Base-by-base conservation (phyloP, 116 monocot species). In the Posidonia oceanica region DNA sequence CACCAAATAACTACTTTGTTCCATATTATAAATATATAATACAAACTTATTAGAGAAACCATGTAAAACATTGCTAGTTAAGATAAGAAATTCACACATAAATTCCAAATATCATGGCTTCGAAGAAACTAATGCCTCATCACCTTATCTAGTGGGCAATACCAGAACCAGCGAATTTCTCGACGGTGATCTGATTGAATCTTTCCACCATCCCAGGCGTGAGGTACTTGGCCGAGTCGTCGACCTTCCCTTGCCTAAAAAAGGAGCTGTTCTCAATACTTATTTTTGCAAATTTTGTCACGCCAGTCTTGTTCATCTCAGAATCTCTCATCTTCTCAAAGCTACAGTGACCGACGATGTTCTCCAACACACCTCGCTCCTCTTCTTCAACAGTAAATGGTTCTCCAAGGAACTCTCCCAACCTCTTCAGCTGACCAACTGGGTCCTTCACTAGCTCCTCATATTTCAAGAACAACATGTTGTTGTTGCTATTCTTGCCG, bases 391-490 rank as follows among this genome's bases (percentile, higher is more conserved):
- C 0, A 1, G 55, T 57, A 16, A 70, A 70, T 2, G 70, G 70
- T 17, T 22, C 15, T 15, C 40, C 64, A 4, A 71, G 22, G 8
- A 71, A 59, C 39, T 60, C 40, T 0, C 39, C 39, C 5, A 71
- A 12, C 41, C 12, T 59, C 41, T 38, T 58, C 13, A 51, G 10
- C 21, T 52, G 17, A 36, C 0, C 16, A 0, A 18, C 48, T 4
- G 51, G 52, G 41, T 67, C 67, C 13, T 48, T n/a, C 52, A 20
- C 5, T 18, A 67, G 6, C n/a, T 67, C 52, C 67, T 67, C 67
- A 11, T 67, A 67, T 20, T 23, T 67, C 48, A 67, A 51, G 67
- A 67, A 67, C n/a, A n/a, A n/a, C n/a, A n/a, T n/a, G n/a, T n/a
- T n/a, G n/a, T n/a, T n/a, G n/a, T n/a, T n/a, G n/a, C 67, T 51